Base-by-base conservation (phyloP, 2,329 filamentous ascomycete genomes). In the Penicillium sp. region DNA sequence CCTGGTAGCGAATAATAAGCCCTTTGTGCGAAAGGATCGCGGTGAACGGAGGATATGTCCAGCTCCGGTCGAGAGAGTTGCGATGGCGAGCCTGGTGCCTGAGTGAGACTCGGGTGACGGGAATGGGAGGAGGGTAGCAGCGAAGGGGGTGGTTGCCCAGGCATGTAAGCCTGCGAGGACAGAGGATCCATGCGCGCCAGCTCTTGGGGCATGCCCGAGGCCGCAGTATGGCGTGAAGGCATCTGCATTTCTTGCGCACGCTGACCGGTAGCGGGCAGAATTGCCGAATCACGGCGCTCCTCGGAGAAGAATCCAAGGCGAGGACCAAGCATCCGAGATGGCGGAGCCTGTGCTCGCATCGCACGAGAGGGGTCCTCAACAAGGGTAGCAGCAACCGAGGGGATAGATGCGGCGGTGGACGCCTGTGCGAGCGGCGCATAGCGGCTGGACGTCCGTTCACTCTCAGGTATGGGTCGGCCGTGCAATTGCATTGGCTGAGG, bases 301-400 rank as follows among this genome's bases (percentile, higher is more conserved):
- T 81, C 78, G 34, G 74, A 73, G 58, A 81, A 81, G 50, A 78
- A 78, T 41, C 79, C 79, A 55, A 75, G 58, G 31, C 74, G 76
- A 8, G 79, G 79, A n/a, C 79, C 79, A 60, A 71, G 72, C 41
- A 72, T 64, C 31, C 73, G 72, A 39, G 49, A 52, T 7, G 49
- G 17, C 22, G 68, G 68, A 14, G 71, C 59, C 42, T 77, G 70
- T 4, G 67, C 62, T 31, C 74, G 73, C 54, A 73, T 72, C 39
- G 68, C 62, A 39, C 73, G 72, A 34, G 71, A 64, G 35, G 67
- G 45, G 49, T 79, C 78, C 37, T 78, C 78, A 47, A 60, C 67
- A 39, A 72, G 66, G 45, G 70, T 59, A 20, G 68, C 60, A 20
- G 67, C 62, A 25, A 47, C 59, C n/a, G 69, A 52, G 11, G 72